Percentiles rank a stretch among this genome's conserved stretches.
These are phyloP conservation scores for Abelmoschus esculentus DNA, from an alignment of 345 rosid genomes.

Conservation along the genomic window DNA sequence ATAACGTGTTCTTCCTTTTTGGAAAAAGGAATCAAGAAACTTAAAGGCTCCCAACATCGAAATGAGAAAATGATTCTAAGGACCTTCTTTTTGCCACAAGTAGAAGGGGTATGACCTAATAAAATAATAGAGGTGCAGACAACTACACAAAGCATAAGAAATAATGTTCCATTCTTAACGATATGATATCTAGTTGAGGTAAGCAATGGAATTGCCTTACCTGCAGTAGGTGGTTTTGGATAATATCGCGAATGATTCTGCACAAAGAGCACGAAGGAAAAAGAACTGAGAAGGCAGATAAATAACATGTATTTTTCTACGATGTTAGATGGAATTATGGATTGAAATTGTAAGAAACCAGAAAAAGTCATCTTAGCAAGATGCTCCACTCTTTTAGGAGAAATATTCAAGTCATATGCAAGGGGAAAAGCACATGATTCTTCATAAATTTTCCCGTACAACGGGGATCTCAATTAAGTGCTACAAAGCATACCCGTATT, in stretches of 20 bases:
- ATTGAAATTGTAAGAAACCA: conserved; percentile 4
- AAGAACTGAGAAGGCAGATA: conserved; percentile 14
- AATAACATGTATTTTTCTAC: not conserved
- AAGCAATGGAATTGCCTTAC: conserved; percentile 34
- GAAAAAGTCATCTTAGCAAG: not conserved
- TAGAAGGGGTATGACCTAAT: not conserved
- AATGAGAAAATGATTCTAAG: too few species aligned
- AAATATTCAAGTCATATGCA: not conserved
- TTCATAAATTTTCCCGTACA: not conserved
- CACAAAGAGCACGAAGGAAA: conserved; percentile 16
- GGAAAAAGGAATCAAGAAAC: not conserved
- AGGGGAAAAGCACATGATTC: not conserved
- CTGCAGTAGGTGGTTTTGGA: conserved; percentile 95
- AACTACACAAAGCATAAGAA: not conserved
- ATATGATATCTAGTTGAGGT: conserved; percentile 2
- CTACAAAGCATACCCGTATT: conserved; percentile 68
- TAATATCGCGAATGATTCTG: conserved; percentile 97
- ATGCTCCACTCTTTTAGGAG: not conserved
- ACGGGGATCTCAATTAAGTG: not conserved
- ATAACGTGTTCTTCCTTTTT: not conserved
- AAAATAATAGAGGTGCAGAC: not conserved
- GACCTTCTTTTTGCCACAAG: not conserved
- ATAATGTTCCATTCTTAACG: not conserved
- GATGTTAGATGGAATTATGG: not conserved
- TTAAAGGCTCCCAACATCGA: not conserved